These are phyloP conservation scores for Mucor sp. DNA, from an alignment of 371 early-diverging fungal genomes.

Conservation along the genomic window DNA sequence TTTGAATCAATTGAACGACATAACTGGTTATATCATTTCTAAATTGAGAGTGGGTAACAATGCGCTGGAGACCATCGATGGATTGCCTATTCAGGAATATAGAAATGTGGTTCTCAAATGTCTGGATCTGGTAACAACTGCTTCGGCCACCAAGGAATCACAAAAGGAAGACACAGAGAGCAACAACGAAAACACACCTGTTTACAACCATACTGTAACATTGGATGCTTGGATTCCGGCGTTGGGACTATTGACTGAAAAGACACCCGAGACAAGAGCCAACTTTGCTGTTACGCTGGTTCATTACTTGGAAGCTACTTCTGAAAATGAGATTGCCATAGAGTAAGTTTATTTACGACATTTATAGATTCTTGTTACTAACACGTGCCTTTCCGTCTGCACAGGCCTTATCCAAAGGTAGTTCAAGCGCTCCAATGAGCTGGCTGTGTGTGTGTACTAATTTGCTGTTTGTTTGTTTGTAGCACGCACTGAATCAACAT, in stretches of 20 bases:
- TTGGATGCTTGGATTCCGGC: constrained; percentile 46
- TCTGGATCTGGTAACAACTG: constrained; percentile 24
- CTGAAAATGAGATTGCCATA: constrained; percentile 30
- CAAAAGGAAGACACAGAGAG: constrained; percentile 17
- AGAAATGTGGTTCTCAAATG: constrained; percentile 50
- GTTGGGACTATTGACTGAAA: constrained; percentile 36
- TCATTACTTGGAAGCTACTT: constrained; percentile 37
- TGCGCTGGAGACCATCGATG: constrained; percentile 40
- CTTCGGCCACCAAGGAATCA: constrained; percentile 6
- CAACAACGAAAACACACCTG: constrained; percentile 9
- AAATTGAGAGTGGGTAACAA: constrained; percentile 52
- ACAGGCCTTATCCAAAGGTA: constrained; percentile 35
- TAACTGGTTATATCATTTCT: constrained; percentile 72
- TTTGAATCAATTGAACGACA: constrained; percentile 81
- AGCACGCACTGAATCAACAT: constrained; percentile 35
- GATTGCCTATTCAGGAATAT: constrained; percentile 44
- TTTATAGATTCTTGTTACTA: background rate
- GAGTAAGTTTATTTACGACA: constrained; percentile 25
- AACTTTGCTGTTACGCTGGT: constrained; percentile 36
- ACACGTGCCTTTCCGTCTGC: constrained; percentile 7
- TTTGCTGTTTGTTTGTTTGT: background rate
- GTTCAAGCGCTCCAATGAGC: background rate
- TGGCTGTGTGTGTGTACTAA: background rate
- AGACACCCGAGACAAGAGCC: constrained; percentile 32
- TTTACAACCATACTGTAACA: constrained; percentile 20